Base-by-base conservation (phyloP, 305 asterid species). In the Fraxinus albicans region DNA sequence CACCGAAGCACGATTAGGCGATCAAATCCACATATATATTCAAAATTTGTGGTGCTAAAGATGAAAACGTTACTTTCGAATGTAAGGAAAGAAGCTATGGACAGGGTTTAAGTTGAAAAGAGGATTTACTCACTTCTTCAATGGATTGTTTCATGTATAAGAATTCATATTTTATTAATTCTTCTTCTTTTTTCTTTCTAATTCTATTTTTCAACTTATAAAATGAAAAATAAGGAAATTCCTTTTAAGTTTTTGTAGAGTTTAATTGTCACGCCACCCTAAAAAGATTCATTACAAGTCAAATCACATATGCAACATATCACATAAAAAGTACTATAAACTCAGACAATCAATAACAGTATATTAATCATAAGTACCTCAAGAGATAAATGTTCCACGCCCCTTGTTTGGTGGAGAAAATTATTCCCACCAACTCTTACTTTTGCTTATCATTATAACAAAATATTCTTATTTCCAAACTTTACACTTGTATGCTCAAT, bases 341-440 rank as follows among this genome's bases (percentile, higher is more conserved):
- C 40, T 29, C 25, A 34, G 12, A 72, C 23, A 72, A n/a, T 17
- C 76, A 73, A 36, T n/a, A 34, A 36, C 29, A 8, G 31, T 73
- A 34, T 23, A 31, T 13, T 19, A 33, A 72, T n/a, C 76, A 13
- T 33, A 38, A 13, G 76, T 13, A 72, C 53, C 31, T 34, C 31
- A 15, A 65, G 77, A 34, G 29, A 73, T 73, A 25, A 73, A 17
- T 29, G 76, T 33, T 31, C 40, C 40, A 69, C 76, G 35, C 73
- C 76, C 23, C 40, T 29, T 69, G 76, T 27, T 31, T 31, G 33
- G 77, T 35, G 77, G 77, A 35, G 77, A 73, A 70, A 73, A 7
- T 73, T 73, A 34, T 34, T 73, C 47, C 77, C 77, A 73, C 50
- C 77, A 73, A 73, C 77, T 73, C 77, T n/a, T 34, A n/a, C 19